Evolutionary conservation across 2,329 filamentous ascomycete genomes (phyloP).

Genomic region (Alternaria sp.): DNA sequence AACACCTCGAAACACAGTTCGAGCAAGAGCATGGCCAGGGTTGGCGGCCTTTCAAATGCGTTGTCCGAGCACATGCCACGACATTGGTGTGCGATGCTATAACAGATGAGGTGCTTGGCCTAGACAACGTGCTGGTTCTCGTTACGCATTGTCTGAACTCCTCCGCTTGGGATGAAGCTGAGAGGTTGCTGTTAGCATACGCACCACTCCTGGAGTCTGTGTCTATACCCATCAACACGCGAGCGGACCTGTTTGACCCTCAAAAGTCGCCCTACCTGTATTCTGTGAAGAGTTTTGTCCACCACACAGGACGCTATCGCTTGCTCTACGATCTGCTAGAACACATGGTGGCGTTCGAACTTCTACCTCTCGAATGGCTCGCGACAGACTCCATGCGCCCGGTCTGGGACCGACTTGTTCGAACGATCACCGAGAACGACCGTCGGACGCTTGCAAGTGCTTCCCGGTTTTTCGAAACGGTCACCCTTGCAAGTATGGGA

Average conservation of each 20-base stretch:
- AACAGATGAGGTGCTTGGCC: constrained; percentile 37
- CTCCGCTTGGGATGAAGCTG: constrained; percentile 44
- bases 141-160: constrained; percentile 38
- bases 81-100: constrained; percentile 47
- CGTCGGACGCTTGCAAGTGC: constrained; percentile 31
- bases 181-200: constrained; percentile 40
- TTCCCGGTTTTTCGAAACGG: constrained; percentile 41
- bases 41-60: constrained; percentile 50
- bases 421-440: constrained; percentile 39
- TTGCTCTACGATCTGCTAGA: constrained; percentile 45
- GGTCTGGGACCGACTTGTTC: constrained; percentile 44
- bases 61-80: constrained; percentile 51
- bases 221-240: constrained; percentile 30
- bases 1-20: constrained; percentile 47
- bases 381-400: constrained; percentile 45
- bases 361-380: constrained; percentile 48
- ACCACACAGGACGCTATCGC: constrained; percentile 34
- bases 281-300: constrained; percentile 36
- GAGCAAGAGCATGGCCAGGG: constrained; percentile 42
- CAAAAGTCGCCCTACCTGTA: constrained; percentile 34
- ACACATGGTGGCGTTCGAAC: constrained; percentile 42
- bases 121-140: constrained; percentile 31
- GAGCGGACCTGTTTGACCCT: constrained; percentile 36
- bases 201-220: constrained; percentile 31
- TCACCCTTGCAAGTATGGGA: constrained; percentile 35